Conservation (phyloP, 192 early-diverging fungal species). For the Geosiphon pyriformis region DNA sequence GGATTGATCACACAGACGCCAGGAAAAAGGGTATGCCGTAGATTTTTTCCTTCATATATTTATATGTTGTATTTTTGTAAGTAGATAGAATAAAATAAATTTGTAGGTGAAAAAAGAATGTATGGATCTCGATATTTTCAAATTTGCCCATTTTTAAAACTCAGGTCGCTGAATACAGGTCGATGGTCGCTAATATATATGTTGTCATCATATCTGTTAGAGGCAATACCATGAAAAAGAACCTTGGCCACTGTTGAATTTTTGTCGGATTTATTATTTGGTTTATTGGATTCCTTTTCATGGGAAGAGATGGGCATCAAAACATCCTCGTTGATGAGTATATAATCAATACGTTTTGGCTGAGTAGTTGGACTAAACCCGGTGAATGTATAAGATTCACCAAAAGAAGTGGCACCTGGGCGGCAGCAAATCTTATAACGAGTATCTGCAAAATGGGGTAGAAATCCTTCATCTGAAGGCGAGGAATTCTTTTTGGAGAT, state of each 20-base stretch:
- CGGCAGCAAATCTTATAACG: conserved; percentile 26
- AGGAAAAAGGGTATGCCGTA: no score
- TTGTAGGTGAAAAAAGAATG: no score
- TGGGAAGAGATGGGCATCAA: no score
- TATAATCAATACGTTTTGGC: conserved; percentile 31
- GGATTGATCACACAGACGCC: no score
- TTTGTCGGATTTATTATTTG: no score
- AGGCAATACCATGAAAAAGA: conserved; percentile 19
- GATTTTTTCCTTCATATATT: no score
- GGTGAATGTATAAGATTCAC: conserved; percentile 32
- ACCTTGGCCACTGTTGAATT: conserved; percentile 9
- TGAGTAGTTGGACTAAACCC: conserved; percentile 23
- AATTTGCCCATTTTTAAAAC: no score
- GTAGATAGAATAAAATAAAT: no score
- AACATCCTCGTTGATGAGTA: conserved; percentile 15
- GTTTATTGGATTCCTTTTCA: no score
- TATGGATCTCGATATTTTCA: no score
- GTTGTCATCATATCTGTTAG: conserved; percentile 33
- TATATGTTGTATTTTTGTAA: no score
- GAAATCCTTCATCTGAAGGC: neutral
- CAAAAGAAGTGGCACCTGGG: conserved; percentile 23
- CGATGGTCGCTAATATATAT: conserved; percentile 39
- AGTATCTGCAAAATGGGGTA: conserved; percentile 27
- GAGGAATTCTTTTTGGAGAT: neutral
- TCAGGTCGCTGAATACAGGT: conserved; percentile 29